Evolutionary conservation across 1,284 basidiomycete species (phyloP).

Genomic region (Vanrija sp.): DNA sequence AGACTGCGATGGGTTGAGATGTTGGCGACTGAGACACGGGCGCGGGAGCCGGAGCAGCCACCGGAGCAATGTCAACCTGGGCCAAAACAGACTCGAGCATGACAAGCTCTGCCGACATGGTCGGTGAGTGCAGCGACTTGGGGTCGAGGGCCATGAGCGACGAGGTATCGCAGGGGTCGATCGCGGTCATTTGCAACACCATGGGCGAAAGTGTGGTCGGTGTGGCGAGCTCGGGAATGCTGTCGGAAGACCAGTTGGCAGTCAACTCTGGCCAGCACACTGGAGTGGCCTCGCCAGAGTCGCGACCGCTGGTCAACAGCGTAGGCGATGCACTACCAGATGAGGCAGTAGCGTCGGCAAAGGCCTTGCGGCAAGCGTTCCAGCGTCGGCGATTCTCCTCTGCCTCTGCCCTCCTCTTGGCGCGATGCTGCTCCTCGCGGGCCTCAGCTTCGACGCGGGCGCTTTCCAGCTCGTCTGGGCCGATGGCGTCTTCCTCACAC

Average conservation of each 20-base stretch:
- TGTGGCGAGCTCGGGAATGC: constrained; percentile 6
- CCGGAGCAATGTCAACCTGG: constrained; percentile 23
- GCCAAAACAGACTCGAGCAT: constrained; percentile 27
- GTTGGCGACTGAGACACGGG: neutral
- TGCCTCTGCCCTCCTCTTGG: constrained; percentile 27
- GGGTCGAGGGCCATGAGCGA: constrained; percentile 16
- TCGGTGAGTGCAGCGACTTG: constrained; percentile 14
- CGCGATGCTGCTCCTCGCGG: constrained; percentile 31
- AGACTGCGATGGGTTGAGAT: neutral
- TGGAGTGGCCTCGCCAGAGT: constrained; percentile 1
- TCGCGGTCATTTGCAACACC: constrained; percentile 23
- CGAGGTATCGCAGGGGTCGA: neutral
- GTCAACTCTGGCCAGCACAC: constrained; percentile 13
- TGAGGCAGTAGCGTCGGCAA: constrained; percentile 13
- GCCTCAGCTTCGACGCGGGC: constrained; percentile 38
- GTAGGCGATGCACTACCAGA: constrained; percentile 8
- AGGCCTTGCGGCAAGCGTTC: constrained; percentile 32
- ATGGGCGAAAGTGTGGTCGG: constrained; percentile 26
- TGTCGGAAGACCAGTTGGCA: constrained; percentile 9
- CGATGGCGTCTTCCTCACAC: constrained; percentile 27
- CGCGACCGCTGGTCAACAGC: neutral
- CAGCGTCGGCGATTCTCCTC: constrained; percentile 30
- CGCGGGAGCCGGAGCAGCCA: neutral
- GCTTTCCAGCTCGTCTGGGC: constrained; percentile 37
- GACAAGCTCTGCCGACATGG: constrained; percentile 15